Conservation (phyloP, 768 basidiomycete genomes). For the Lentinula raphanica region DNA sequence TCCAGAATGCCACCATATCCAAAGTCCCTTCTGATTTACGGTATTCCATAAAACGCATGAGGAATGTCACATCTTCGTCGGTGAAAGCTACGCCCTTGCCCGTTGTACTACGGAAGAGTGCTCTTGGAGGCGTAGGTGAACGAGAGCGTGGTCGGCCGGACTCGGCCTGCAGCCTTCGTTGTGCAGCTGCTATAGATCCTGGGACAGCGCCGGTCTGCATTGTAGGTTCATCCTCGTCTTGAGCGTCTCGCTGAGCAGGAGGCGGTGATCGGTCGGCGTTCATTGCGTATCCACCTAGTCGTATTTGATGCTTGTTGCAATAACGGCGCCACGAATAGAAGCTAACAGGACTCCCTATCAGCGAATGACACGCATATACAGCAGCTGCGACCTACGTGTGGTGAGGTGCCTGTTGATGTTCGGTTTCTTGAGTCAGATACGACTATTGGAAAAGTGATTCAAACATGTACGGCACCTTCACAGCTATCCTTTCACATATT, state of each 20-base stretch:
- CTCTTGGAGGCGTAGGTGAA: conserved; percentile 77
- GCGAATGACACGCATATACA: conserved; percentile 1
- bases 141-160: conserved; percentile 43
- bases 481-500: conserved; percentile 82
- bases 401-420: conserved; percentile 62
- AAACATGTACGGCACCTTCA: conserved; percentile 48
- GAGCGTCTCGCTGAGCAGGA: conserved; percentile 34
- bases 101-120: conserved; percentile 78
- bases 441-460: conserved; percentile 2
- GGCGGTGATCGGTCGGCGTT: conserved; percentile 46
- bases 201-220: conserved; percentile 30
- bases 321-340: conserved; percentile 91
- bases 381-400: conserved; percentile 59
- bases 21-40: conserved; percentile 65
- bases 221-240: conserved; percentile 32
- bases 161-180: conserved; percentile 23
- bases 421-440: conserved; percentile 7
- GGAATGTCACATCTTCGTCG: conserved; percentile 72
- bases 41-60: conserved; percentile 74
- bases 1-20: conserved; percentile 78
- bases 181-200: conserved; percentile 40
- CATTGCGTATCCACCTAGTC: conserved; percentile 83
- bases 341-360: conserved; percentile 28
- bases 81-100: conserved; percentile 91
- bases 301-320: conserved; percentile 89